phyloP scores from a whole-genome alignment of 2,329 filamentous ascomycete genomes.

The Trichoderma sp. region DNA sequence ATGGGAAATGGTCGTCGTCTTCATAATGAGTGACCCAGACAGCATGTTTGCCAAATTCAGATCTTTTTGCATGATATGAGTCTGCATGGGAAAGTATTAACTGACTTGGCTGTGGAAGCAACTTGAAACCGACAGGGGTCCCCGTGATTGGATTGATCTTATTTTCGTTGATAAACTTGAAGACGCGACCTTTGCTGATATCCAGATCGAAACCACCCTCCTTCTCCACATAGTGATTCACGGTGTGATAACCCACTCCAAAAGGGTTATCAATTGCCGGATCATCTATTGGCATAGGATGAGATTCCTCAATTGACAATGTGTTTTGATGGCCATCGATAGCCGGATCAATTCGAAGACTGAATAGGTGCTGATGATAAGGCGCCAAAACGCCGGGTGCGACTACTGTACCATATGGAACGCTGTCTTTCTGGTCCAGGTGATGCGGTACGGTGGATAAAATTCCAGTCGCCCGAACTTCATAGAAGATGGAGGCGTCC shows the following conservation, averaged over 20 bases:
- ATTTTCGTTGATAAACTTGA: conserved; percentile 48
- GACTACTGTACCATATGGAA: conserved; percentile 54
- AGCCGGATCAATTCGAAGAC: conserved; percentile 62
- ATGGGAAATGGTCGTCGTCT: conserved; percentile 43
- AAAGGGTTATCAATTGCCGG: neutral
- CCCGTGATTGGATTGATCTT: conserved; percentile 42
- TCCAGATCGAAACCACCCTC: conserved; percentile 62
- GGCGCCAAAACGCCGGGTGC: conserved; percentile 59
- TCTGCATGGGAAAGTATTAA: conserved; percentile 21
- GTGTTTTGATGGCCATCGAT: conserved; percentile 59
- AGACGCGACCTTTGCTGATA: conserved; percentile 56
- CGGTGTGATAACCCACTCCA: neutral
- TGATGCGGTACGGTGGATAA: conserved; percentile 36
- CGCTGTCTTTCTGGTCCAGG: neutral
- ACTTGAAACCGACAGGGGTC: conserved; percentile 40
- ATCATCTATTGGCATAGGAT: neutral
- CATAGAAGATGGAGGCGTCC: conserved; percentile 42
- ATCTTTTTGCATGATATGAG: conserved; percentile 40
- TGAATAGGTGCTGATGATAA: conserved; percentile 68
- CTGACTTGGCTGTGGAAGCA: neutral
- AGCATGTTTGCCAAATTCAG: conserved; percentile 43
- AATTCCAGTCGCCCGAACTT: conserved; percentile 44
- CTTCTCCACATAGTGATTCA: conserved; percentile 26
- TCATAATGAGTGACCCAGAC: conserved; percentile 46
- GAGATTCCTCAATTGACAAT: conserved; percentile 28